Conservation (phyloP, 2,329 filamentous ascomycete species). For the Pseudogymnoascus sp. region DNA sequence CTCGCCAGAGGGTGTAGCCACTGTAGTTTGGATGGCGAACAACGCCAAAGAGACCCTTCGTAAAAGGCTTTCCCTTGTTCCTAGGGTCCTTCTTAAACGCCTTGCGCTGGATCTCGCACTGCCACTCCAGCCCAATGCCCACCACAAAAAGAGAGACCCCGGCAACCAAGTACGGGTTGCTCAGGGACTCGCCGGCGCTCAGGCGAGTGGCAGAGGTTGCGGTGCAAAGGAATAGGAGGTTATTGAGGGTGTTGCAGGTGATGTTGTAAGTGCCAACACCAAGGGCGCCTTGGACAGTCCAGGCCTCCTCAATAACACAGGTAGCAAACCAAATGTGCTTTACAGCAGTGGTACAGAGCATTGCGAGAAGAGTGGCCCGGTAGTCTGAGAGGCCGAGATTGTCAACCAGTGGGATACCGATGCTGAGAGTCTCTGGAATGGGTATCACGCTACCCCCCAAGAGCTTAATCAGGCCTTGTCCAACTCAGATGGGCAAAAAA, state of each 20-base stretch:
- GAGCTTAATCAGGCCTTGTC: too few relatives aligned
- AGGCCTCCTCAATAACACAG: constrained; percentile 41
- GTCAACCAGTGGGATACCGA: constrained; percentile 35
- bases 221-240: constrained; percentile 44
- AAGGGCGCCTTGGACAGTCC: constrained; percentile 37
- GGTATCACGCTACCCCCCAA: too few relatives aligned
- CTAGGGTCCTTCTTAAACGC: constrained; percentile 42
- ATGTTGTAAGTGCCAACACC: constrained; percentile 46
- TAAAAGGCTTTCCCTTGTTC: constrained; percentile 46
- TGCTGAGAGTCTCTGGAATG: too few relatives aligned
- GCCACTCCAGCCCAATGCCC: constrained; percentile 47
- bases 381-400: constrained; percentile 42
- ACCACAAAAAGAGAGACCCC: constrained; percentile 43
- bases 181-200: too few relatives aligned
- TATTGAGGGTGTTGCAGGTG: constrained; percentile 46
- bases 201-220: too few relatives aligned
- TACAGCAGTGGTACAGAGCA: constrained; percentile 43
- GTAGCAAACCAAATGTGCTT: constrained; percentile 52
- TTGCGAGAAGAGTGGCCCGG: constrained; percentile 43
- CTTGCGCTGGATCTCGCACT: constrained; percentile 50
- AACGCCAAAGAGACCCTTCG: constrained; percentile 41
- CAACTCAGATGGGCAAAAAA: too few relatives aligned
- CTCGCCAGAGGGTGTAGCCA: constrained; percentile 44
- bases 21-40: constrained; percentile 49
- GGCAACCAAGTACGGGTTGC: constrained; percentile 33